Conservation (phyloP, 805 yeast species). For the Wickerhamomyces sydowiorum region DNA sequence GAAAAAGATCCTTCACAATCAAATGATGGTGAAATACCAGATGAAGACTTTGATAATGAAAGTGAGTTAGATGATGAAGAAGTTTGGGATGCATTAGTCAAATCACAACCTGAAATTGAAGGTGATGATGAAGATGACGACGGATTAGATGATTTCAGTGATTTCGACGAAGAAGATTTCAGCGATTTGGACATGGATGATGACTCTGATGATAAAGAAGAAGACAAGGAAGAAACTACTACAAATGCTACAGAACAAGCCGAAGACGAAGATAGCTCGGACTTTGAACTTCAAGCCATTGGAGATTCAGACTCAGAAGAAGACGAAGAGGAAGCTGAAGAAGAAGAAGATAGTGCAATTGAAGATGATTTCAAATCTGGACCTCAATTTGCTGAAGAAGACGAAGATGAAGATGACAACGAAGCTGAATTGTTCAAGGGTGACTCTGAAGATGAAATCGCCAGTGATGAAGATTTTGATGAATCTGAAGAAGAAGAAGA, state of each 20-base stretch:
- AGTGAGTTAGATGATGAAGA: conserved; percentile 61
- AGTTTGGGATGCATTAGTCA: conserved; percentile 75
- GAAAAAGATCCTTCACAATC: conserved; percentile 31
- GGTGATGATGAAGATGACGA: conserved; percentile 36
- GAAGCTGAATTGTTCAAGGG: conserved; percentile 32
- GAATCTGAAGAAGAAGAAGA: conserved; percentile 25
- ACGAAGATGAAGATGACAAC: conserved; percentile 20
- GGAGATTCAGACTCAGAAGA: conserved; percentile 23
- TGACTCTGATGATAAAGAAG: conserved; percentile 31
- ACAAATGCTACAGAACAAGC: conserved; percentile 15
- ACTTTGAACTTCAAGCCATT: conserved; percentile 33
- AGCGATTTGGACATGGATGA: conserved; percentile 45
- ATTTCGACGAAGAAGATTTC: conserved; percentile 54
- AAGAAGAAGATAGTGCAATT: conserved; percentile 25
- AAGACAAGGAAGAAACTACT: conserved; percentile 37
- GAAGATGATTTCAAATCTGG: conserved; percentile 24
- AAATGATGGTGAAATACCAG: conserved; percentile 25
- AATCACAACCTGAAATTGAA: conserved; percentile 68
- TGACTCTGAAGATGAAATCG: conserved; percentile 31
- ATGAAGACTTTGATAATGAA: conserved; percentile 33
- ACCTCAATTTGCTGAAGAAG: conserved; percentile 27
- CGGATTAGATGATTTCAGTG: conserved; percentile 34
- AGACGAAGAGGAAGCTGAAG: conserved; percentile 15
- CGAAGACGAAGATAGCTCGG: conserved; percentile 30
- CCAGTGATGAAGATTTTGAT: conserved; percentile 29